These are phyloP conservation scores for Colletotrichum sidae DNA, from an alignment of 2,329 filamentous ascomycete species.

Conservation along the genomic window DNA sequence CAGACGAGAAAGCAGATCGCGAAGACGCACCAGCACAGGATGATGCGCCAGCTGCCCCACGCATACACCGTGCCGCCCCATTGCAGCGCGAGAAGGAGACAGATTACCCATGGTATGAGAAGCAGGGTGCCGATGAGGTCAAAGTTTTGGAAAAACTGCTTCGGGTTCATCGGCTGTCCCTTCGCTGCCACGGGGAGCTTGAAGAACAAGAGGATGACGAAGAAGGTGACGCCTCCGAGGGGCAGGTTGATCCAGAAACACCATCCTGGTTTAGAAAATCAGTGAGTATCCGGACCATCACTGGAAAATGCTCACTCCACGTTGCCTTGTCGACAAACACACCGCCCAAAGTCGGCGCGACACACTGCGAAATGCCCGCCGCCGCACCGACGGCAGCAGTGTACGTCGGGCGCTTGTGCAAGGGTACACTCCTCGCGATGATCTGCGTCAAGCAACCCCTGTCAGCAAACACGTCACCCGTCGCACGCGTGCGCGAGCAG, in stretches of 20 bases:
- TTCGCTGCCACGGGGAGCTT: slow-evolving; percentile 48
- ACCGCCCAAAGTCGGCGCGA: slow-evolving; percentile 61
- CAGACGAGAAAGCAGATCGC: slow-evolving; percentile 63
- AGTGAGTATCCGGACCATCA: background rate
- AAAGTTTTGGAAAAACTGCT: slow-evolving; percentile 45
- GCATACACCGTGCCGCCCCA: slow-evolving; percentile 9
- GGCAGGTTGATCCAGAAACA: slow-evolving; percentile 60
- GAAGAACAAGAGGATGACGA: slow-evolving; percentile 54
- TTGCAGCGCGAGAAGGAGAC: slow-evolving; percentile 6
- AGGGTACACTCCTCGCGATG: slow-evolving; percentile 59
- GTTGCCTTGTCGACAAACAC: slow-evolving; percentile 60
- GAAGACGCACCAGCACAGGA: slow-evolving; percentile 60
- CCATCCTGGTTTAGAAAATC: slow-evolving; percentile 45
- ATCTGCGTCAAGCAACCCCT: slow-evolving; percentile 46
- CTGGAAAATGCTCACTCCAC: slow-evolving; percentile 50
- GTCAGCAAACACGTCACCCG: background rate
- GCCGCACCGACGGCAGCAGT: slow-evolving; percentile 66
- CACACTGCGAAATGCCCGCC: slow-evolving; percentile 65
- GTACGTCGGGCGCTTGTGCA: slow-evolving; percentile 63
- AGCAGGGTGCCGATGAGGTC: slow-evolving; percentile 33
- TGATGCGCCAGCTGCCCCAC: slow-evolving; percentile 55
- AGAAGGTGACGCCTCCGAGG: slow-evolving; percentile 57
- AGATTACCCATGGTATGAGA: slow-evolving; percentile 7
- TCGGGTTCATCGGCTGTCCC: slow-evolving; percentile 43
- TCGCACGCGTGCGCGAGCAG: background rate